Percentiles rank a stretch among this genome's conserved stretches.
Evolutionary conservation across 108 stramenopile genomes (phyloP).

Genomic region (Poteriospumella lacustris): DNA sequence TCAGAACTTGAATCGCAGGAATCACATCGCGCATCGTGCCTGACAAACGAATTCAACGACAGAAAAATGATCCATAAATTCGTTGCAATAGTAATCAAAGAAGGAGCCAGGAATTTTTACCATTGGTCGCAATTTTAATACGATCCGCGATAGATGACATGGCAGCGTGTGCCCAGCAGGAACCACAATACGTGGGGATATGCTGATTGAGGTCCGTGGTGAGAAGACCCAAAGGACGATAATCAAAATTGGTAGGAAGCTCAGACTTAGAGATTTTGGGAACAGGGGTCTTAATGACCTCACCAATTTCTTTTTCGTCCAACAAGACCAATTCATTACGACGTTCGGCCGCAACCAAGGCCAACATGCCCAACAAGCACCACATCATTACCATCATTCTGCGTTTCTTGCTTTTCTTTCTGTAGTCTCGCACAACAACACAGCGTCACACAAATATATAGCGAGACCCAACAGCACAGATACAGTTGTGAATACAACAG

Average conservation of each 20-base stretch:
- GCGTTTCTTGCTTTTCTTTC: too few species aligned
- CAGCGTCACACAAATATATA: too few species aligned
- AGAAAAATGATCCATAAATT: neutral
- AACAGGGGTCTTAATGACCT: neutral
- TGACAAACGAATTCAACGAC: too few species aligned
- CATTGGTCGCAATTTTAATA: constrained; percentile 31
- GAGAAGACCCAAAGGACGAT: constrained; percentile 24
- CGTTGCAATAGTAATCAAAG: neutral
- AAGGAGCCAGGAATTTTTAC: neutral
- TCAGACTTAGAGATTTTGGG: neutral
- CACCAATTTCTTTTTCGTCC: neutral
- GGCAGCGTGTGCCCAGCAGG: constrained; percentile 38
- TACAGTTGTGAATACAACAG: too few species aligned
- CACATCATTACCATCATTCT: too few species aligned
- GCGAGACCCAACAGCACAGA: too few species aligned
- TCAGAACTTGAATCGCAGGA: constrained; percentile 34
- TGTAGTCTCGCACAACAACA: too few species aligned
- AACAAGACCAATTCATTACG: constrained; percentile 7
- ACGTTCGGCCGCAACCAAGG: constrained; percentile 1
- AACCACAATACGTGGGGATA: constrained; percentile 29
- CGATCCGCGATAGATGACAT: constrained; percentile 33
- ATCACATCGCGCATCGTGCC: constrained; percentile 28
- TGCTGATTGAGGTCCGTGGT: constrained; percentile 28
- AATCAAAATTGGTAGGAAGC: neutral
- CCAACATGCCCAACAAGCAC: too few species aligned